Percentiles rank a stretch among this genome's conserved stretches.
phyloP scores from a whole-genome alignment of 768 basidiomycete species.

The Tephrocybe sp. region DNA sequence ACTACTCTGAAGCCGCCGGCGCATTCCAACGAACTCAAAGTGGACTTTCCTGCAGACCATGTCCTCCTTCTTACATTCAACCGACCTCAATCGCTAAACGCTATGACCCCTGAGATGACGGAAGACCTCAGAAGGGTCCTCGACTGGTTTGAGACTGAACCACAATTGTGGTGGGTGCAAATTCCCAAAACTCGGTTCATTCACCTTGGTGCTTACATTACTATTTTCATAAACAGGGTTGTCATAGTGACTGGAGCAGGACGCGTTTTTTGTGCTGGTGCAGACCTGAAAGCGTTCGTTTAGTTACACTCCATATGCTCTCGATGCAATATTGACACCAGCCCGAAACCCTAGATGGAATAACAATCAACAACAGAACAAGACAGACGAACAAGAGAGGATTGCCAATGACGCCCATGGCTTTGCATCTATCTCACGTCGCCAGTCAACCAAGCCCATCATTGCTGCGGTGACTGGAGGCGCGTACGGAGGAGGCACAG shows the following conservation, averaged over 20 bases:
- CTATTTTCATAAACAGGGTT: conserved; percentile 48
- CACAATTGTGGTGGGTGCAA: conserved; percentile 66
- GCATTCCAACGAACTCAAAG: conserved; percentile 36
- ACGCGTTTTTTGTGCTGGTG: conserved; percentile 75
- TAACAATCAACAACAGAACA: conserved; percentile 44
- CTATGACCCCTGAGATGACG: conserved; percentile 63
- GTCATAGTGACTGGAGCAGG: conserved; percentile 74
- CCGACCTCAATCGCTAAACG: conserved; percentile 70
- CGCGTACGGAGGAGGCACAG: conserved; percentile 66
- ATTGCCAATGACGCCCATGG: conserved; percentile 47
- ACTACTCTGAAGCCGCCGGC: conserved; percentile 21
- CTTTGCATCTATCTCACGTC: conserved; percentile 73
- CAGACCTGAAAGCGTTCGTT: conserved; percentile 72
- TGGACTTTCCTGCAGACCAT: conserved; percentile 38
- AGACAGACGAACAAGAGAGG: conserved; percentile 42
- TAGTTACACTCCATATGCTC: conserved; percentile 1
- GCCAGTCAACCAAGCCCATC: conserved; percentile 68
- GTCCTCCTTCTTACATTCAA: conserved; percentile 50
- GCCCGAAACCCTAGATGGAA: conserved; percentile 53
- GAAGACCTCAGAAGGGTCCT: conserved; percentile 51
- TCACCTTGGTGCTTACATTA: conserved; percentile 1
- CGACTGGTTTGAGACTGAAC: conserved; percentile 75
- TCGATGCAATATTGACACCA: background rate
- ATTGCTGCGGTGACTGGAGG: conserved; percentile 83
- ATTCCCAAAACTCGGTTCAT: background rate